Base-by-base conservation (phyloP, 2,329 filamentous ascomycete species). In the Elsinoe batatas region DNA sequence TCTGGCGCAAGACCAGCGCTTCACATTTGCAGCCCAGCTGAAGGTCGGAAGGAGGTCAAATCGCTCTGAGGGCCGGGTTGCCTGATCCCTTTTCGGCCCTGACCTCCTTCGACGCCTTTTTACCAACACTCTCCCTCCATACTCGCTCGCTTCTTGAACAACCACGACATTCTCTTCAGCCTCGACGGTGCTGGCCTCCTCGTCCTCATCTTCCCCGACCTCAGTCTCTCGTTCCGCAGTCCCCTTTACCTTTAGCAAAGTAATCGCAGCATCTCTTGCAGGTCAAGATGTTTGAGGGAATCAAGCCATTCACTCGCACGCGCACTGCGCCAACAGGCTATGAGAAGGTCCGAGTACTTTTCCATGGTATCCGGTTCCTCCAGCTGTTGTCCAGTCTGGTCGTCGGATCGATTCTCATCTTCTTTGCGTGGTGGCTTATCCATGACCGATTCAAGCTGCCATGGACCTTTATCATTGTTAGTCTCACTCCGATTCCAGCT, bases 391-490 rank as follows among this genome's bases (percentile, higher is more conserved):
- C 73, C 3, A 70, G 71, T 46, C 54, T 77, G 38, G 69, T 82
- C 17, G 79, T 81, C 56, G 73, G 72, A 3, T 71, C 69, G 30
- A 78, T 83, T 51, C 74, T 82, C 66, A 69, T 69, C 57, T 79
- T 76, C 60, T 83, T 83, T 66, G 73, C 79, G 59, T 76, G 71
- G 60, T 75, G 80, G 60, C 71, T 83, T 18, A 71, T 71, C 17
- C 69, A 71, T 43, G 76, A 78, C 58, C 67, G 74, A 49, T 79
- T 75, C 67, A 72, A 71, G 44, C 68, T 79, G 3, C 80, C 80
- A 0, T 82, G 78, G 75, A 79, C 79, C 2, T 83, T 83, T 63
- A 71, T 82, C 15, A 67, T 82, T 58, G 79, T 82, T 72, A 59
- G 74, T 61, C 36, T 20, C n/a, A 15, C 50, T 18, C 26, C 26